phyloP scores from a whole-genome alignment of 371 early-diverging fungal species.

The Mortierella sp. region DNA sequence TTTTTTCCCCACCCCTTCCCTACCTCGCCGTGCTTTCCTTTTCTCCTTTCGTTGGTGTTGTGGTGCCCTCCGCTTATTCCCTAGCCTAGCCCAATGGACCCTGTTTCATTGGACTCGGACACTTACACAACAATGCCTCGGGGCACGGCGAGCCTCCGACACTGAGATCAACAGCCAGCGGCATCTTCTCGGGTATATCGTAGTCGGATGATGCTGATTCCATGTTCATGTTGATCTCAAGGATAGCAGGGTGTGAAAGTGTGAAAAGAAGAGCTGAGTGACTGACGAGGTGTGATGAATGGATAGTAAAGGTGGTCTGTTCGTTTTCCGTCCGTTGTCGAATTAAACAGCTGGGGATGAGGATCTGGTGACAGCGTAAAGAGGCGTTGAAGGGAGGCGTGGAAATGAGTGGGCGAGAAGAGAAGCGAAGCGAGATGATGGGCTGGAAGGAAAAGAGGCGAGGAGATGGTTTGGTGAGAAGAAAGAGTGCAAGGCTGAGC shows the following conservation, averaged over 20 bases:
- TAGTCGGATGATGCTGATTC: conserved; percentile 15
- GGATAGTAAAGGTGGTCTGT: neutral
- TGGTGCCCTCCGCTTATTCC: no score
- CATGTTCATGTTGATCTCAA: conserved; percentile 5
- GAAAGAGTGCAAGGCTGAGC: neutral
- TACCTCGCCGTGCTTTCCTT: no score
- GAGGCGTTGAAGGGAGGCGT: neutral
- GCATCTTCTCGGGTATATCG: conserved; percentile 17
- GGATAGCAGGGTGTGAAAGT: no score
- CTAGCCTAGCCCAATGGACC: no score
- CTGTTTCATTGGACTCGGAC: no score
- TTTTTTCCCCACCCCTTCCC: no score
- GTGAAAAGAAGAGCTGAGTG: no score
- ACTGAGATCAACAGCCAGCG: conserved; percentile 4
- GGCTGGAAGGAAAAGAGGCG: neutral
- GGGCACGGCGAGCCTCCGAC: conserved; percentile 20
- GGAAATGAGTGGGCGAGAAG: neutral
- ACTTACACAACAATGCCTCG: conserved; percentile 41
- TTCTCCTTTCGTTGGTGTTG: no score
- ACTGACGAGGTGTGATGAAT: neutral
- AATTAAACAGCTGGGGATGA: neutral
- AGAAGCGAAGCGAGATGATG: neutral
- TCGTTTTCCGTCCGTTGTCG: conserved; percentile 3
- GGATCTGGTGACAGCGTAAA: neutral
- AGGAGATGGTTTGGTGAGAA: neutral